Evolutionary conservation across 768 basidiomycete genomes (phyloP).

Genomic region (Hemileccinum impolitum): DNA sequence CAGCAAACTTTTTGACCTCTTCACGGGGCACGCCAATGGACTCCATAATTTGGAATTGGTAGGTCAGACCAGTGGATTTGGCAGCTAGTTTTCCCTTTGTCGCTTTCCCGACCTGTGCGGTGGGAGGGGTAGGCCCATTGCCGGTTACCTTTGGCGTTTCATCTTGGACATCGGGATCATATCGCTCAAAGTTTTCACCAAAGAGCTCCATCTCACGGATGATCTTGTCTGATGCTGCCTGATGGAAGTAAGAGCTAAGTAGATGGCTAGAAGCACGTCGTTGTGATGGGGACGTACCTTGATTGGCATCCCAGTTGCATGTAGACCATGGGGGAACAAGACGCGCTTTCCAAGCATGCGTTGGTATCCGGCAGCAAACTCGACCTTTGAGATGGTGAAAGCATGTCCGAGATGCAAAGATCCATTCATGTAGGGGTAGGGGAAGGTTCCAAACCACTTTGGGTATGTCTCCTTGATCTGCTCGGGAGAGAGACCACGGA

Average conservation of each 20-base stretch:
- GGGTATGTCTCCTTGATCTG: constrained; percentile 76
- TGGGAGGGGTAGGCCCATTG: constrained; percentile 37
- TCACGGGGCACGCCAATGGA: constrained; percentile 83
- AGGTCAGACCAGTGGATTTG: constrained; percentile 89
- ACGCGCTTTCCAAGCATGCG: constrained; percentile 92
- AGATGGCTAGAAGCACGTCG: not conserved
- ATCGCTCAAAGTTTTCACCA: constrained; percentile 78
- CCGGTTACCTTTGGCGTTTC: constrained; percentile 39
- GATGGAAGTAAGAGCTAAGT: not conserved
- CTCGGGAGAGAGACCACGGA: constrained; percentile 56
- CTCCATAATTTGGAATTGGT: constrained; percentile 99
- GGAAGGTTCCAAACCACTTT: constrained; percentile 98
- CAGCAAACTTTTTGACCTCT: constrained; percentile 96
- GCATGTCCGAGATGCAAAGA: constrained; percentile 95
- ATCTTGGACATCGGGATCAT: constrained; percentile 44
- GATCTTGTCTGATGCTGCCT: constrained; percentile 98
- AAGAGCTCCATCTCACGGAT: constrained; percentile 97
- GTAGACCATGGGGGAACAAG: constrained; percentile 96
- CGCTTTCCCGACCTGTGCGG: constrained; percentile 67
- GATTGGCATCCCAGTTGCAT: constrained; percentile 99
- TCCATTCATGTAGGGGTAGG: constrained; percentile 98
- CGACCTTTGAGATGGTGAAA: constrained; percentile 97
- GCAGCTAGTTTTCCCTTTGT: constrained; percentile 95
- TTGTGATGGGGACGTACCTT: constrained; percentile 59
- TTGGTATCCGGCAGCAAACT: constrained; percentile 94